Evolutionary conservation across 345 rosid genomes (phyloP).

Genomic region (Syzygium oleosum): DNA sequence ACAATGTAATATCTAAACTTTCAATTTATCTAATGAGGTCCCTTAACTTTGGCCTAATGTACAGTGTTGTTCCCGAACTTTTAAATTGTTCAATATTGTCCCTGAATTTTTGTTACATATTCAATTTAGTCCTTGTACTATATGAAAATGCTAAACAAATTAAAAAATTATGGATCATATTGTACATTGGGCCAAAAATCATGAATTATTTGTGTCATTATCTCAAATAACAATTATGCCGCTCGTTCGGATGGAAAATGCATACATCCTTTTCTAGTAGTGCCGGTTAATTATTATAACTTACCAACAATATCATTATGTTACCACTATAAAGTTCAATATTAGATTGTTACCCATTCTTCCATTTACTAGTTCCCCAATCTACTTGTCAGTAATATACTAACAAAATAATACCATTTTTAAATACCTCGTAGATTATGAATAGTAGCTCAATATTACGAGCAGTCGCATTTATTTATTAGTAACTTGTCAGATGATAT

Average conservation of each 20-base stretch:
- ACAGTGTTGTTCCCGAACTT: no score
- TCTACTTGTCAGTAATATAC: background rate
- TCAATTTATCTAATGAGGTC: no score
- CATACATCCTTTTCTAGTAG: background rate
- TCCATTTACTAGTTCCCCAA: background rate
- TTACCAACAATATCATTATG: background rate
- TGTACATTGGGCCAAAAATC: no score
- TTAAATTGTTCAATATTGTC: no score
- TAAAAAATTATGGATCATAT: no score
- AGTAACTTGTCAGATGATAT: background rate
- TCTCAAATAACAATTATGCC: background rate
- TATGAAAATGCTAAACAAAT: no score
- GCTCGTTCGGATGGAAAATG: background rate
- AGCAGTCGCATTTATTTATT: background rate
- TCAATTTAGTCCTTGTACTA: no score
- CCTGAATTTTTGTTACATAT: no score
- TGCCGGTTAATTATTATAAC: background rate
- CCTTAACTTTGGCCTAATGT: no score
- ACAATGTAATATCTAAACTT: no score
- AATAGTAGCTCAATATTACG: background rate
- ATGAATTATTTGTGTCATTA: no score
- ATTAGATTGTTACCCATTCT: background rate
- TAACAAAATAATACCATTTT: background rate
- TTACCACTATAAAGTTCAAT: background rate
- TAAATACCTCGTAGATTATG: background rate